Evolutionary conservation across 2,329 filamentous ascomycete species (phyloP), one percentile per base, ranked within the genome.

Genomic region (Escovopsis sp.): DNA sequence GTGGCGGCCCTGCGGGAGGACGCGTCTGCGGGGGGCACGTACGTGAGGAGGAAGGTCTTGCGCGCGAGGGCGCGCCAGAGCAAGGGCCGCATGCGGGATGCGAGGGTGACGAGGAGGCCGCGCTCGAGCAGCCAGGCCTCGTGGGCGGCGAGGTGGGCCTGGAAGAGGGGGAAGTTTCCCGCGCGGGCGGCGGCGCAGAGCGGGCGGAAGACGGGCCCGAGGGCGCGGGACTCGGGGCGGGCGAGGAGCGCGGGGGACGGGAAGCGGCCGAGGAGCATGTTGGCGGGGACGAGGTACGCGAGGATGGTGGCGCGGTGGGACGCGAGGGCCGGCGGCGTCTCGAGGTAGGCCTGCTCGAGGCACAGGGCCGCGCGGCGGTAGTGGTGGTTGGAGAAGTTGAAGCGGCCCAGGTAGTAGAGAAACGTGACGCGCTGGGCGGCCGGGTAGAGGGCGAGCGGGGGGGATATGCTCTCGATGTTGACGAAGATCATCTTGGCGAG

Each of bases 391-490:
- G 84, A 78, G 57, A 94, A 86, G 54, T 88, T 78, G 62, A 89
- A 95, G 44, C 87, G 81, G 14, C 89, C 89, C 6, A 96, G 79
- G 57, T 94, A 94, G 64, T 94, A 95, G 12, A 96, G 78, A 52
- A 88, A 96, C 4, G 87, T 94, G 39, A 94, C 86, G 39, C 87
- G 77, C 57, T 96, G 84, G 6, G 82, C 74, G 16, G 84, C 85
- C 2, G 88, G 86, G 54, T 93, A 96, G 40, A 84, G 74, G 2
- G 74, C 71, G 11, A 96, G 65, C 0, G 86, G 84, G 1, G 87
- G 87, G 0, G 84, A 88, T 49, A 84, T 82, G 43, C 83, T 79
- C 39, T 79, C 80, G 48, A 95, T 89, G 55, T 91, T 93, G 49
- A 79, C 81, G 56, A 95, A 91, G 53, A 95, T 84, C 58, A 89